Conservation (phyloP, 805 yeast species). For the Ogataea sp. region DNA sequence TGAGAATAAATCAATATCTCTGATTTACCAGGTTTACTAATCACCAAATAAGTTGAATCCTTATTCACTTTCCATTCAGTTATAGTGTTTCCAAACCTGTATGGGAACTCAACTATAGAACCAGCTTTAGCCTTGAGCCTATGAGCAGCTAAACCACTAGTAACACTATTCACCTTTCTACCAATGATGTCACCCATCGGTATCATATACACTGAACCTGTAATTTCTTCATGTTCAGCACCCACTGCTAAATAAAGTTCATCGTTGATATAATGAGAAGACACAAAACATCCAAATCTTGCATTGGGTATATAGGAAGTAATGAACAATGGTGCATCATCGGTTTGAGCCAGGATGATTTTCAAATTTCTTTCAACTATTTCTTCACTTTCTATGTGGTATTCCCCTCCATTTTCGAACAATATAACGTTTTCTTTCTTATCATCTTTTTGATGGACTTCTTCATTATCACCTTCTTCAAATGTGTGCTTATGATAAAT, state of each 20-base stretch:
- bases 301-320: conserved; percentile 18
- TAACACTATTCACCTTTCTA: too few species aligned
- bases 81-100: conserved; percentile 36
- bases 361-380: too few species aligned
- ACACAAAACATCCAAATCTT: conserved; percentile 39
- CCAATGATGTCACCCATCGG: conserved; percentile 25
- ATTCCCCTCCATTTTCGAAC: too few species aligned
- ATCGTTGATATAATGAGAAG: conserved; percentile 2
- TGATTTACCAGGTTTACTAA: conserved; percentile 47
- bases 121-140: too few species aligned
- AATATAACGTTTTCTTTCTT: too few species aligned
- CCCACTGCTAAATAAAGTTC: conserved; percentile 38
- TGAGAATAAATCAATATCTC: conserved; percentile 27
- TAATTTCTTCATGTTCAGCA: conserved; percentile 36
- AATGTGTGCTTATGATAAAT: conserved; percentile 4
- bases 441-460: too few species aligned
- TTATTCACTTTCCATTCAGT: conserved; percentile 20
- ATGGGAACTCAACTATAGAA: conserved; percentile 18
- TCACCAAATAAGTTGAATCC: conserved; percentile 28
- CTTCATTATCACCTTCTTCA: too few species aligned
- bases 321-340: too few species aligned
- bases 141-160: too few species aligned
- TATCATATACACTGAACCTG: conserved; percentile 37
- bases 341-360: too few species aligned
- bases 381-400: too few species aligned